Evolutionary conservation across 2,329 filamentous ascomycete genomes (phyloP).

Genomic region (Coleophoma crateriformis): DNA sequence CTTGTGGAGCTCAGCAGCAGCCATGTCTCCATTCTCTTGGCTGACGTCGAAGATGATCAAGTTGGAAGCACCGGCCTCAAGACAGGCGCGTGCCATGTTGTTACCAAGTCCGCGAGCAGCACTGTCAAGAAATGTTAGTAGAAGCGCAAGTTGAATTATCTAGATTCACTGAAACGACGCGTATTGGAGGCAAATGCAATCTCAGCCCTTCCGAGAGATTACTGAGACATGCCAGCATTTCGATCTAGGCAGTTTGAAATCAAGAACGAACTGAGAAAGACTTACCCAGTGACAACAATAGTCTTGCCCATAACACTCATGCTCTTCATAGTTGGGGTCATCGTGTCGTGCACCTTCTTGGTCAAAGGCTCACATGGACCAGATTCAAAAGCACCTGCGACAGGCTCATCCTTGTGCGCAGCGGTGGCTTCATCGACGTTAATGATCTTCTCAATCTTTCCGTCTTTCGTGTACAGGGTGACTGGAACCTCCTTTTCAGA

Average conservation of each 20-base stretch:
- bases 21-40: conserved; percentile 65
- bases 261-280: conserved; percentile 1
- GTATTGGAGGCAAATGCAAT: too few species aligned
- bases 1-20: conserved; percentile 63
- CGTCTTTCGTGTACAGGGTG: conserved; percentile 11
- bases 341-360: conserved; percentile 44
- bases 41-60: conserved; percentile 74
- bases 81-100: conserved; percentile 72
- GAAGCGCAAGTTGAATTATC: not conserved
- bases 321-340: conserved; percentile 62
- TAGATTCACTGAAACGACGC: not conserved
- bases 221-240: too few species aligned
- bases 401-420: conserved; percentile 11
- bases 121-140: conserved; percentile 35
- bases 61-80: conserved; percentile 69
- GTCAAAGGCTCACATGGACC: conserved; percentile 35
- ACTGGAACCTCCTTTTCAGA: conserved; percentile 21
- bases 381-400: conserved; percentile 1
- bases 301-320: conserved; percentile 67
- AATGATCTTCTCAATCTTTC: not conserved
- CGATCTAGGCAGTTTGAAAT: too few species aligned
- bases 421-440: conserved; percentile 3
- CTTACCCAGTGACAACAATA: conserved; percentile 66
- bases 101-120: conserved; percentile 74
- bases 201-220: too few species aligned